Base-by-base conservation (phyloP, 225 moss, liverwort and hornwort species). In the Straminergon stramineum region DNA sequence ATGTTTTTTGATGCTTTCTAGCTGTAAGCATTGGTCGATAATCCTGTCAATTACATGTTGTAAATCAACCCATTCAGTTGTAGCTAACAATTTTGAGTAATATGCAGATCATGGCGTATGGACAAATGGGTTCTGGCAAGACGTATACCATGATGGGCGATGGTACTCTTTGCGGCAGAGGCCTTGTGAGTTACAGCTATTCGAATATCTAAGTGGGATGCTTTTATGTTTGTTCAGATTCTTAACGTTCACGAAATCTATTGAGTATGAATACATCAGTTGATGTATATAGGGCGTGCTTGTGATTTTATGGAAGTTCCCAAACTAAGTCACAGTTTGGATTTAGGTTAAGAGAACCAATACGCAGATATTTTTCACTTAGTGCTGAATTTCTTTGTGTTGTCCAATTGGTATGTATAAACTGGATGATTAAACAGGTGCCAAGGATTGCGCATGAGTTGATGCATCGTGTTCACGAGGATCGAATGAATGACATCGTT, bases 121-220 rank as follows among this genome's bases (percentile, higher is more conserved):
- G 97, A 74, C 97, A 95, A 92, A 94, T 88, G 92, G 94, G 96
- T 81, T 95, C 95, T 39, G 96, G 97, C 77, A 97, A 96, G 84
- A 93, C 97, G 27, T 95, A 95, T 57, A 95, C 97, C 32, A 97
- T 97, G 95, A 93, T 97, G 88, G 95, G 97, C 85, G 96, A 97
- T 83, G 93, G 95, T 69, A 94, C 95, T 41, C 83, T 79, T 79
- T 90, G 89, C 86, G 97, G 96, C 84, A 90, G 87, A 85, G 97
- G 97, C 56, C 91, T 97, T 80, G 97, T 97, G 91, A 93, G 97
- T 85, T 81, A 37, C 75, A 87, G 52, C 76, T 65, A 34, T 80
- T 87, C 35, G 60, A 87, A 53, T 81, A 39, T 43, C 69, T 76
- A 34, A 19, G 68, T 48, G 58, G 58, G n/a, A 74, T 61, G 52